phyloP scores from a whole-genome alignment of 2,329 filamentous ascomycete genomes.

The Trichophyton verrucosum region DNA sequence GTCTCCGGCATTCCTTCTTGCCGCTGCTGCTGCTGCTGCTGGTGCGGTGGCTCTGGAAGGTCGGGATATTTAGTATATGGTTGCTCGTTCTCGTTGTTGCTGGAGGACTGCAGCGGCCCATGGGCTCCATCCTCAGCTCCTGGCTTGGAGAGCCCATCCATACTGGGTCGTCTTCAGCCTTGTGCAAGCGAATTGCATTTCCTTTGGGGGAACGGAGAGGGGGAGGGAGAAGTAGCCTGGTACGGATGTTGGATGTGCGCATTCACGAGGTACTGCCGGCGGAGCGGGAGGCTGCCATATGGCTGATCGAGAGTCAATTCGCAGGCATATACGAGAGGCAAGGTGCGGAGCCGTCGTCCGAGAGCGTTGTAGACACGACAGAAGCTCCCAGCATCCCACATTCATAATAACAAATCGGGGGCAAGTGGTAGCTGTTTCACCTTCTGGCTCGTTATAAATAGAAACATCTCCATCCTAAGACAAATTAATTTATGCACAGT shows the following conservation, averaged over 20 bases:
- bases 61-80: not conserved
- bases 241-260: not conserved
- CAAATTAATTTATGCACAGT: not conserved
- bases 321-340: not conserved
- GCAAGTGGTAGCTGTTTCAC: not conserved
- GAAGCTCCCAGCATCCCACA: not conserved
- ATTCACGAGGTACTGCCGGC: constrained; percentile 1
- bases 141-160: not conserved
- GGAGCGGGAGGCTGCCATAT: not conserved
- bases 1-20: not conserved
- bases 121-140: constrained; percentile 2
- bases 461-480: not conserved
- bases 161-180: constrained; percentile 4
- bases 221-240: not conserved
- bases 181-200: constrained; percentile 4
- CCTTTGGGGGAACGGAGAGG: not conserved
- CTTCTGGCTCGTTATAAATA: not conserved
- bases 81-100: not conserved
- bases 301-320: constrained; percentile 1
- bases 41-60: not conserved
- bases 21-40: not conserved
- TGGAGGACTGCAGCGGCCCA: not conserved
- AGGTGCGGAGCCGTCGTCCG: not conserved
- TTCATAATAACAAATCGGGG: not conserved
- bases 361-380: not conserved